These are phyloP conservation scores for Fusarium albidum DNA, from an alignment of 2,329 filamentous ascomycete species.

Conservation along the genomic window DNA sequence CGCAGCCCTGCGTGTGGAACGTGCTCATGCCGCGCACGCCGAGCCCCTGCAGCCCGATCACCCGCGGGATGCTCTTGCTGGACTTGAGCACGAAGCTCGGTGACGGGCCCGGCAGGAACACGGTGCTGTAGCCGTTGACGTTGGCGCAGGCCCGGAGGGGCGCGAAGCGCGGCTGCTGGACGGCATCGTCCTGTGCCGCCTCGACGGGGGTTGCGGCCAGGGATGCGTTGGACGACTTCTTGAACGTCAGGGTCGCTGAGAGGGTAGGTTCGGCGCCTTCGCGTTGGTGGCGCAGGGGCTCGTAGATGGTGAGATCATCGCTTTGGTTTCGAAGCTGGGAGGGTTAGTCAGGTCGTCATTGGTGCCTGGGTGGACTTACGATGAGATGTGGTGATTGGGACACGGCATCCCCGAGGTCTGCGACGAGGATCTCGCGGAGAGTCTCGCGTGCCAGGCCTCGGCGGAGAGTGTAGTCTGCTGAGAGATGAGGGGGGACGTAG, in stretches of 20 bases:
- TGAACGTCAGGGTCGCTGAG: conserved; percentile 72
- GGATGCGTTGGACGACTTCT: conserved; percentile 75
- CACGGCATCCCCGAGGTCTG: conserved; percentile 81
- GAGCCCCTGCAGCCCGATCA: conserved; percentile 75
- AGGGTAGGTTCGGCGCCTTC: conserved; percentile 51
- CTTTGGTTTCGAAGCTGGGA: conserved; percentile 75
- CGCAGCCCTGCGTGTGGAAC: conserved; percentile 80
- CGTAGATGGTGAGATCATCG: conserved; percentile 87
- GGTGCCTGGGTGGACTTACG: conserved; percentile 57
- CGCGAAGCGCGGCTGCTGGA: conserved; percentile 55
- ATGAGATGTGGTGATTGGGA: conserved; percentile 81
- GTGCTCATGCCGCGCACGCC: conserved; percentile 75
- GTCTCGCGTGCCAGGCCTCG: conserved; percentile 76
- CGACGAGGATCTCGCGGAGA: conserved; percentile 81
- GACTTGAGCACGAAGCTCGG: conserved; percentile 86
- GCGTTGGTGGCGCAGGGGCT: conserved; percentile 70
- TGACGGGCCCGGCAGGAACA: conserved; percentile 83
- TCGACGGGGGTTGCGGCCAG: conserved; percentile 67
- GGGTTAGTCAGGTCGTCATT: background rate
- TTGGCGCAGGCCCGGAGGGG: conserved; percentile 68
- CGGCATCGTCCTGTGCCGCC: conserved; percentile 59
- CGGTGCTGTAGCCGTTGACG: conserved; percentile 79
- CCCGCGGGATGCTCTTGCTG: conserved; percentile 76
- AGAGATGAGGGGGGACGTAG: conserved; percentile 79
- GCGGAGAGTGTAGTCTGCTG: conserved; percentile 72